These are phyloP conservation scores for Erodium maritimum DNA, from an alignment of 345 rosid species.

Conservation along the genomic window DNA sequence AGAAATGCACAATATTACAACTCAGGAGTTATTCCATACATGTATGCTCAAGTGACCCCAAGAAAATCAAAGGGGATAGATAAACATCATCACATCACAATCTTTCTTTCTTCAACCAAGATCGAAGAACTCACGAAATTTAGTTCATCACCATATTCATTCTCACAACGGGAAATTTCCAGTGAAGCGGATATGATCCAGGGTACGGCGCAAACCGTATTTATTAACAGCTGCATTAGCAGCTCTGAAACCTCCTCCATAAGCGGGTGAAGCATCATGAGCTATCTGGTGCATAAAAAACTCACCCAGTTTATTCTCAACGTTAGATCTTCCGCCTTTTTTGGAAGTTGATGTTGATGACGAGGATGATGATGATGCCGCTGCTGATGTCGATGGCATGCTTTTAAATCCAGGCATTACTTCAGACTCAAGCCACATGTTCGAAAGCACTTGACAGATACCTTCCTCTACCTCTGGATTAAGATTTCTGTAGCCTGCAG, in stretches of 20 bases:
- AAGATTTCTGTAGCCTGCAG: conserved; percentile 67
- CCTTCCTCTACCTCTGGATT: conserved; percentile 94
- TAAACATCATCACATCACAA: too few relatives aligned
- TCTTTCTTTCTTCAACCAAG: too few relatives aligned
- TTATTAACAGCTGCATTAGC: conserved; percentile 74
- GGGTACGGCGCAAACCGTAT: conserved; percentile 60
- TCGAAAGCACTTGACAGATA: conserved; percentile 78
- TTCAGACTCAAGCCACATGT: conserved; percentile 97
- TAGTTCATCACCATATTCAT: neutral
- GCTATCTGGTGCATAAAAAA: conserved; percentile 82
- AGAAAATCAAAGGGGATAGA: too few relatives aligned
- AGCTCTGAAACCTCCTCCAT: conserved; percentile 71
- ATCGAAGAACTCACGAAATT: too few relatives aligned
- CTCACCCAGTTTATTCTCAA: conserved; percentile 70
- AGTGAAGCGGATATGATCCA: conserved; percentile 53
- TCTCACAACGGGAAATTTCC: conserved; percentile 60
- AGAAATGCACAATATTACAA: too few relatives aligned
- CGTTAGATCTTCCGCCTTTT: conserved; percentile 59
- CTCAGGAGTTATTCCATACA: too few relatives aligned
- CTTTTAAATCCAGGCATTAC: conserved; percentile 46
- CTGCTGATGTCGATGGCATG: conserved; percentile 42
- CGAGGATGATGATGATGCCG: conserved; percentile 28
- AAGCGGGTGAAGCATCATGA: conserved; percentile 75
- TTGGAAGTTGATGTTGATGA: conserved; percentile 43
- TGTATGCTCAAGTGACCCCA: too few relatives aligned